A percentile compares a stretch with the other conserved stretches of the same genome.
phyloP scores from a whole-genome alignment of 176 grass and related monocot genomes.

The Carex parvula region DNA sequence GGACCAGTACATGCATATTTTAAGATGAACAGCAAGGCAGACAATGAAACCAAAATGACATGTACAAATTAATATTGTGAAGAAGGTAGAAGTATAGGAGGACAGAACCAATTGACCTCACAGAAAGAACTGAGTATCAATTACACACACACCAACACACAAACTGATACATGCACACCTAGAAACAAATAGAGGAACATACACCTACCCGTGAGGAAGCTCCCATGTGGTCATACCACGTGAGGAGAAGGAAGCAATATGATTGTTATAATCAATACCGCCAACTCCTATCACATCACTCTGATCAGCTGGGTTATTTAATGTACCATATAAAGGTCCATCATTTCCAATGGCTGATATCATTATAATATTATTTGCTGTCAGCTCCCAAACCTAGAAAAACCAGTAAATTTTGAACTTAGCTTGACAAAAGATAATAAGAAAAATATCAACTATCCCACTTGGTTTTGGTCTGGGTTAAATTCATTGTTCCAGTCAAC shows the following conservation, averaged over 20 bases:
- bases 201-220: constrained; percentile 88
- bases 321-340: constrained; percentile 93
- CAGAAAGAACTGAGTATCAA: background rate
- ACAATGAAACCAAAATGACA: background rate
- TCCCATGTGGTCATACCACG: constrained; percentile 99
- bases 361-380: constrained; percentile 99
- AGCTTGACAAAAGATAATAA: constrained; percentile 14
- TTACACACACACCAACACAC: background rate
- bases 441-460: background rate
- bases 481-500: background rate
- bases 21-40: background rate
- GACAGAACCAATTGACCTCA: background rate
- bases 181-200: background rate
- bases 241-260: constrained; percentile 98
- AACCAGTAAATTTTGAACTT: constrained; percentile 17
- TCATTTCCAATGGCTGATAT: constrained; percentile 99
- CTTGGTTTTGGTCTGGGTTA: background rate
- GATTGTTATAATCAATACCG: constrained; percentile 98
- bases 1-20: background rate
- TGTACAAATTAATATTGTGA: background rate
- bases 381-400: constrained; percentile 95
- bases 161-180: background rate
- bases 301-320: constrained; percentile 98
- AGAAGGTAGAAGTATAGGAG: background rate
- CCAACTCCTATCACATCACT: constrained; percentile 93